Conservation (phyloP, 768 basidiomycete species). For the Boletus rubescentipes region DNA sequence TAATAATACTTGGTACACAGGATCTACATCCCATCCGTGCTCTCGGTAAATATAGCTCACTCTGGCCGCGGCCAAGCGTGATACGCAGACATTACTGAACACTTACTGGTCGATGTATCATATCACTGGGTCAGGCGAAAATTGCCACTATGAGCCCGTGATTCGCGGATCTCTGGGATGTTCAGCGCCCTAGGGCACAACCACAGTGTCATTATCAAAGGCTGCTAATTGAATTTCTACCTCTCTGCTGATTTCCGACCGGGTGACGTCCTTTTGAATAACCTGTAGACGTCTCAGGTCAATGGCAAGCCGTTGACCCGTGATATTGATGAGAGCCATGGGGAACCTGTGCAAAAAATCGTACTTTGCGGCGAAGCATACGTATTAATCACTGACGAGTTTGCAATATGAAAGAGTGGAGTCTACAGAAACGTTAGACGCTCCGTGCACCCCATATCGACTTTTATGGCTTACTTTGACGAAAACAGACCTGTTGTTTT, state of each 20-base stretch:
- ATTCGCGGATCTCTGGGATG: not conserved
- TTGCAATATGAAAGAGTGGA: not conserved
- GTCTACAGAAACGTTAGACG: not conserved
- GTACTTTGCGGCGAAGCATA: not conserved
- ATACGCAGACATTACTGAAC: not conserved
- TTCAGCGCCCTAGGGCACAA: not conserved
- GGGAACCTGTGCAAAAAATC: not conserved
- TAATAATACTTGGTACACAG: not conserved
- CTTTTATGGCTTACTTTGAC: not conserved
- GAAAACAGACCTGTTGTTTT: not conserved
- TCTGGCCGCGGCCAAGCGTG: not conserved
- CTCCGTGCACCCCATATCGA: not conserved
- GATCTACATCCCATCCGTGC: too few species aligned
- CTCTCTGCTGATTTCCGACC: slow-evolving; percentile 1
- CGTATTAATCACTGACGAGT: not conserved
- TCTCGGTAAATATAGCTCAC: not conserved
- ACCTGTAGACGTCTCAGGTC: slow-evolving; percentile 4
- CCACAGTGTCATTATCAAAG: not conserved
- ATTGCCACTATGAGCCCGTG: too few species aligned
- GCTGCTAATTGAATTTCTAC: slow-evolving; percentile 2
- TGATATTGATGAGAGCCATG: not conserved
- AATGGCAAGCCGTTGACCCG: slow-evolving; percentile 4
- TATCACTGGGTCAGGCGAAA: not conserved
- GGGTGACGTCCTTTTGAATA: not conserved
- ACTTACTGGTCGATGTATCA: not conserved